These are phyloP conservation scores for Rhodofomes roseus DNA, from an alignment of 1,284 basidiomycete species.

Conservation along the genomic window DNA sequence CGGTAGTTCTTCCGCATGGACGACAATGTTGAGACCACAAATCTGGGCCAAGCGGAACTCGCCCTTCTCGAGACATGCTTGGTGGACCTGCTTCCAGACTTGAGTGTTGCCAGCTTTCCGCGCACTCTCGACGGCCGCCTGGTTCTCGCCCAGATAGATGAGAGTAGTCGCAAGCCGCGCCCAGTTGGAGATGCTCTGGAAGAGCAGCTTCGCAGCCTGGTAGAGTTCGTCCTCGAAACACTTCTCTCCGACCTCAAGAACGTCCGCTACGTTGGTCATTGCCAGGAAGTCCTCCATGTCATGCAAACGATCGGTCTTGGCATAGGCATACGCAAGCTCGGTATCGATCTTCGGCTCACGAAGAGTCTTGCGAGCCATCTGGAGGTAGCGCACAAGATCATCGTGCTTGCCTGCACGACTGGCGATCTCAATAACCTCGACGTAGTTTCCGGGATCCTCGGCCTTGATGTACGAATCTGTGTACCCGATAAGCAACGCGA, in stretches of 20 bases:
- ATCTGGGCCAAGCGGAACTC: conserved; percentile 99
- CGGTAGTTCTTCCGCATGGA: conserved; percentile 91
- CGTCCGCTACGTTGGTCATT: conserved; percentile 99
- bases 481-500: neutral
- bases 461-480: conserved; percentile 98
- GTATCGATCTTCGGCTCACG: conserved; percentile 99
- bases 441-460: conserved; percentile 93
- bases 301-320: conserved; percentile 94
- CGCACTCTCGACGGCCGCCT: conserved; percentile 96
- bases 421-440: conserved; percentile 96
- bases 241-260: conserved; percentile 96
- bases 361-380: conserved; percentile 98
- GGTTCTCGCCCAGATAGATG: conserved; percentile 98
- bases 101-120: conserved; percentile 99
- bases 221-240: conserved; percentile 99
- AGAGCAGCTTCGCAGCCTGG: conserved; percentile 94
- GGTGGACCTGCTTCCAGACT: conserved; percentile 99
- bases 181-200: conserved; percentile 98
- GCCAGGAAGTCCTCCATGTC: conserved; percentile 99
- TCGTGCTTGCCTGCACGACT: conserved; percentile 97
- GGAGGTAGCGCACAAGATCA: conserved; percentile 95
- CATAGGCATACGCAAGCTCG: conserved; percentile 94
- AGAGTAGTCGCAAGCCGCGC: conserved; percentile 96
- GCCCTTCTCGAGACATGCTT: conserved; percentile 95
- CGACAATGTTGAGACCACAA: conserved; percentile 93